Evolutionary conservation across 345 rosid species (phyloP).

Genomic region (Kernera saxatilis): DNA sequence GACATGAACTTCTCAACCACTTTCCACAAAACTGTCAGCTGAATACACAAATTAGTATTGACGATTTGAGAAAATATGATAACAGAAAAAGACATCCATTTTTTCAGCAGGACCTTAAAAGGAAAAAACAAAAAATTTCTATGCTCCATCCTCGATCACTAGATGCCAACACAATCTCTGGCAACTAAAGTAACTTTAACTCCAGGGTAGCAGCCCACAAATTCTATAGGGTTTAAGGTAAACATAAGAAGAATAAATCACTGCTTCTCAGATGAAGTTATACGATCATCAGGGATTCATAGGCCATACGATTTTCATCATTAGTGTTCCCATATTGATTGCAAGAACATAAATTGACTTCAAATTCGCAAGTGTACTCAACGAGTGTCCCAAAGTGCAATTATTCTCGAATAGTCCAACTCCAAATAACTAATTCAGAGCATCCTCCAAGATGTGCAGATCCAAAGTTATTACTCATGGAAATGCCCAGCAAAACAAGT

Average conservation of each 20-base stretch:
- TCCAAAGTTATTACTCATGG: neutral
- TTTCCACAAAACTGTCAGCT: constrained; percentile 96
- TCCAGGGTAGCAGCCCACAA: no score
- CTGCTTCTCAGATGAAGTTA: neutral
- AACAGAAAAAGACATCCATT: neutral
- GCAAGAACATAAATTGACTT: no score
- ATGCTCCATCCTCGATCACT: neutral
- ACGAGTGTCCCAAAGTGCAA: no score
- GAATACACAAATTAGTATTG: constrained; percentile 60
- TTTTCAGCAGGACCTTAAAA: neutral
- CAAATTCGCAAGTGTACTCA: no score
- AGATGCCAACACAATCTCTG: neutral
- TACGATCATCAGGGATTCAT: no score
- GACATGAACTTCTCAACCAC: constrained; percentile 62
- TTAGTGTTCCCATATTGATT: no score
- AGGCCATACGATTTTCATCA: neutral
- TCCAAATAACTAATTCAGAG: no score
- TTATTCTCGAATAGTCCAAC: no score
- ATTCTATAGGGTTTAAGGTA: no score
- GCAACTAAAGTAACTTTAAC: no score
- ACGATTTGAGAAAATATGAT: constrained; percentile 7
- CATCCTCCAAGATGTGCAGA: neutral
- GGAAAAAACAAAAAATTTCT: neutral
- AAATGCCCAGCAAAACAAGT: neutral
- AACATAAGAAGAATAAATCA: neutral